A percentile compares a stretch with the other conserved stretches of the same genome.
phyloP scores from a whole-genome alignment of 495 filamentous ascomycete genomes.

The Xylaria longipes region DNA sequence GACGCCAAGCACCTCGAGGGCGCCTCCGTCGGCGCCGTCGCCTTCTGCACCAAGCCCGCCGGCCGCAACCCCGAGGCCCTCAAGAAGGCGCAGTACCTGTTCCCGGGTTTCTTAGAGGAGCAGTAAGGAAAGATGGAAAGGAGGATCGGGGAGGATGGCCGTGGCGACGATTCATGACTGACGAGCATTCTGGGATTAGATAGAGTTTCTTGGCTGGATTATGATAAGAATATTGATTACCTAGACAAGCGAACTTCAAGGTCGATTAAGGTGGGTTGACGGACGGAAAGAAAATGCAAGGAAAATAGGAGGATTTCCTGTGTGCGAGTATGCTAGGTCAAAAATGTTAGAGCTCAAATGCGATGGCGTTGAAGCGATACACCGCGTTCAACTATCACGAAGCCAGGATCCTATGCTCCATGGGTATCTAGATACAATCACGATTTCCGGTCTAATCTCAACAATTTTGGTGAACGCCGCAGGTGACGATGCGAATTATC shows the following conservation, averaged over 20 bases:
- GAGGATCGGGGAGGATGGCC: background rate
- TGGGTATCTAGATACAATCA: background rate
- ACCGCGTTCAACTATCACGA: background rate
- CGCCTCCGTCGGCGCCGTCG: conserved; percentile 65
- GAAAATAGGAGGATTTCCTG: background rate
- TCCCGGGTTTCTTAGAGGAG: conserved; percentile 65
- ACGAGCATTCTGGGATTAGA: background rate
- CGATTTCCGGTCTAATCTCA: background rate
- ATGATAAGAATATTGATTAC: background rate
- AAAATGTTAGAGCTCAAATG: conserved; percentile 3
- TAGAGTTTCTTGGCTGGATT: background rate
- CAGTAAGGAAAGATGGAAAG: conserved; percentile 15
- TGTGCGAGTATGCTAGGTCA: background rate
- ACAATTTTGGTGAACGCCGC: background rate
- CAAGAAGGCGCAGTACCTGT: conserved; percentile 78
- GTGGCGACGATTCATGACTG: conserved; percentile 11
- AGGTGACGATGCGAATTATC: background rate
- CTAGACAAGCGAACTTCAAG: conserved; percentile 8
- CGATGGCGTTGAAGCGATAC: background rate
- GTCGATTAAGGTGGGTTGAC: background rate
- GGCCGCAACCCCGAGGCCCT: conserved; percentile 67
- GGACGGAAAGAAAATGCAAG: background rate
- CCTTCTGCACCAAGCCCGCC: conserved; percentile 74
- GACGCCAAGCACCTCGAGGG: conserved; percentile 77
- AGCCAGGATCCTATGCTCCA: background rate